Base-by-base conservation (phyloP, 1,284 basidiomycete species). In the Trichosporon ovoides region DNA sequence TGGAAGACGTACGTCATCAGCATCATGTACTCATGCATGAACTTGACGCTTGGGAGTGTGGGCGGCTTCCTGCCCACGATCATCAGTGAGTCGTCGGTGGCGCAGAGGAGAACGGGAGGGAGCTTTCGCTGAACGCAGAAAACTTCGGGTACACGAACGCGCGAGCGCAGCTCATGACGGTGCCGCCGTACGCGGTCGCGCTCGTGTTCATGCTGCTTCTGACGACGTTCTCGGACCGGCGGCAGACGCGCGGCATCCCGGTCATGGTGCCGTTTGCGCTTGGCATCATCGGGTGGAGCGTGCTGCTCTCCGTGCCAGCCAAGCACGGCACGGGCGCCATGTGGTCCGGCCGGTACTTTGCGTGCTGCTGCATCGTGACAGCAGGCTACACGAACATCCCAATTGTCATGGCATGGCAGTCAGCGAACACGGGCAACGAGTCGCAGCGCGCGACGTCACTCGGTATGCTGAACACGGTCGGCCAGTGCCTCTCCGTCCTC, bases 1-100 rank as follows among this genome's bases (percentile, higher is more conserved):
- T 80, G 86, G 87, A 77, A 75, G 66, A 69, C 69, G 12, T 71
- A 72, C 56, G 66, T 78, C 10, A 80, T 85, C 59, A 87, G 87
- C 2, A 22, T 55, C 52, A 76, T 81, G 59, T 87, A 89, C 68
- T 88, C 85, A 84, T 84, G 85, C 46, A 52, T 56, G 36, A 93
- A 93, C 73, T 83, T 85, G 55, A 85, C 86, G 2, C 80, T 91
- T 2, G 87, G 87, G 10, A 87, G 86, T 3, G 86, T 89, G 46
- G 85, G 86, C 2, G 91, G 88, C 0, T 93, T 92, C 77, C 77
- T 92, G 22, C 90, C 90, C 0, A 92, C 89, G 0, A 90, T 91
- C 67, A 84, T 91, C 61, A 82, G 57, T 52, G 35, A 49, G 56
- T 53, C n/a, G 14, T 35, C 16, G 16, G 12, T 14, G n/a, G 12